These are phyloP conservation scores for Chlorella sp. DNA, from an alignment of 139 green algal species.

Conservation along the genomic window DNA sequence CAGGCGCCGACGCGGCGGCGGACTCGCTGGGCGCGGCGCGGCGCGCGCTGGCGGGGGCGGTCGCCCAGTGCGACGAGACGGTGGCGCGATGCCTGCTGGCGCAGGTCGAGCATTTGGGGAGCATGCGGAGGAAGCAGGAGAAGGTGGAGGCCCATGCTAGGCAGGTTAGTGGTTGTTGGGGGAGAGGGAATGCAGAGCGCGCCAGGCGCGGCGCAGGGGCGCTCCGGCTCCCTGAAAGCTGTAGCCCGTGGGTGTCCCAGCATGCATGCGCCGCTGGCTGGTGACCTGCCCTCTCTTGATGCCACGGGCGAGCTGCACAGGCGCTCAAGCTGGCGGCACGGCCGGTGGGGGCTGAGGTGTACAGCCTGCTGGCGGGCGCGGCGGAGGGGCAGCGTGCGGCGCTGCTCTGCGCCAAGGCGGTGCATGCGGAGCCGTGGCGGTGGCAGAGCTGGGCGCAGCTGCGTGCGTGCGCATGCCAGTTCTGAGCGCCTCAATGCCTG, in stretches of 20 bases:
- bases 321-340: not conserved
- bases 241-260: not conserved
- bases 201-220: not conserved
- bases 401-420: not conserved
- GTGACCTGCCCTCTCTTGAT: not conserved
- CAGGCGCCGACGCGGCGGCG: not conserved
- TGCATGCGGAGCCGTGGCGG: slow-evolving; percentile 12
- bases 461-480: too few species aligned
- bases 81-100: slow-evolving; percentile 5
- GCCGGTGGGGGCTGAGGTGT: not conserved
- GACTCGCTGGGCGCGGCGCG: not conserved
- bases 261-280: not conserved
- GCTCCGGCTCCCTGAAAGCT: not conserved
- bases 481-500: too few species aligned
- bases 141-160: slow-evolving; percentile 1
- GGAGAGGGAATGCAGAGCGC: not conserved
- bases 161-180: not conserved
- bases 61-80: not conserved
- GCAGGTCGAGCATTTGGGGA: not conserved
- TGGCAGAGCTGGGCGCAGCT: slow-evolving; percentile 6
- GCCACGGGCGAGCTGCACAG: not conserved
- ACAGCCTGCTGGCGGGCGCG: not conserved
- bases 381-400: not conserved
- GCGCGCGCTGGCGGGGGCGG: not conserved
- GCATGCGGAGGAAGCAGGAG: slow-evolving; percentile 16